Evolutionary conservation across 2,329 filamentous ascomycete genomes (phyloP).

Genomic region (Cercospora canescens): DNA sequence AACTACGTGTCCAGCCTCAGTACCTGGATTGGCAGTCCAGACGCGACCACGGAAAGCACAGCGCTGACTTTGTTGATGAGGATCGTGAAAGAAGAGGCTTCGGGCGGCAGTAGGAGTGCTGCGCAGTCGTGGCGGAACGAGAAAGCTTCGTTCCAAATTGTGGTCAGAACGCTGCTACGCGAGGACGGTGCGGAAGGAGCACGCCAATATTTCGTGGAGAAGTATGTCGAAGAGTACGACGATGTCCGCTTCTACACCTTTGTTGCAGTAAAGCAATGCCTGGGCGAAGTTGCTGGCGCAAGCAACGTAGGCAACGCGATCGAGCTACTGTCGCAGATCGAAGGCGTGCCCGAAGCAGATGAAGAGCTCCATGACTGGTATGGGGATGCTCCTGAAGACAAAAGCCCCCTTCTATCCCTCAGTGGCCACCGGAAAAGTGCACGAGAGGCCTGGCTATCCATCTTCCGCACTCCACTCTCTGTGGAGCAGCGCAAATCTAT

Average conservation of each 20-base stretch:
- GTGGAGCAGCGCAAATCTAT: slow-evolving; percentile 77
- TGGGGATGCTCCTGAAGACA: slow-evolving; percentile 63
- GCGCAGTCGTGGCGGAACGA: slow-evolving; percentile 69
- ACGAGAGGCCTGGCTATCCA: slow-evolving; percentile 81
- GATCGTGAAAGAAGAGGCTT: slow-evolving; percentile 74
- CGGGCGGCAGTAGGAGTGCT: slow-evolving; percentile 48
- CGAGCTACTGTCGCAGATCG: slow-evolving; percentile 64
- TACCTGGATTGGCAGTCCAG: slow-evolving; percentile 59
- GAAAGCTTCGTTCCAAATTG: slow-evolving; percentile 58
- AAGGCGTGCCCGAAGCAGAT: slow-evolving; percentile 67
- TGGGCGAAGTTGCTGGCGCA: slow-evolving; percentile 24
- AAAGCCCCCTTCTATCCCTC: slow-evolving; percentile 64
- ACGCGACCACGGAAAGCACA: slow-evolving; percentile 64
- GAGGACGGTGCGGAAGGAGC: slow-evolving; percentile 59
- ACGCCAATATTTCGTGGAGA: slow-evolving; percentile 72
- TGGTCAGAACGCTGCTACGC: slow-evolving; percentile 64
- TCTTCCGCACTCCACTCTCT: slow-evolving; percentile 67
- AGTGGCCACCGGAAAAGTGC: slow-evolving; percentile 75
- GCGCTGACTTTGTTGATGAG: slow-evolving; percentile 80
- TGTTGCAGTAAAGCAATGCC: slow-evolving; percentile 64
- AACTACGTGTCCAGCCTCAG: slow-evolving; percentile 62
- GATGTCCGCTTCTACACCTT: slow-evolving; percentile 86
- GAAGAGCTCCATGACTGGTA: slow-evolving; percentile 71
- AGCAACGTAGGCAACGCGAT: slow-evolving; percentile 59
- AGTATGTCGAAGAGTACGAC: slow-evolving; percentile 76